Conservation (phyloP, 108 stramenopile genomes). For the Skeletonema menzelii region DNA sequence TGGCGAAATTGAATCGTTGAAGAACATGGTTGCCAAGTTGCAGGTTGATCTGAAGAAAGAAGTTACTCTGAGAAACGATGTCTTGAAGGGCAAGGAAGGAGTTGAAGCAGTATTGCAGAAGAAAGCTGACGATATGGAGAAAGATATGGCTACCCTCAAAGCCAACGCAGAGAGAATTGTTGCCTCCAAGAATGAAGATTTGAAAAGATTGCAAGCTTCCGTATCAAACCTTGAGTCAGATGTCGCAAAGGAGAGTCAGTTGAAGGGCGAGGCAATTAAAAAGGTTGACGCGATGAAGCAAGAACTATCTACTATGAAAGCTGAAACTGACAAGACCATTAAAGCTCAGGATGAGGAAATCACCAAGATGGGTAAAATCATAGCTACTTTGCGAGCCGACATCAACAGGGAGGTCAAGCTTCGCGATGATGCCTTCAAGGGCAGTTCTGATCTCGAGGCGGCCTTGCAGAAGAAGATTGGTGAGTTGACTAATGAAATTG, state of each 20-base stretch:
- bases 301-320: conserved; percentile 3
- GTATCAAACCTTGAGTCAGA: conserved; percentile 9
- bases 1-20: conserved; percentile 17
- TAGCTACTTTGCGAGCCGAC: conserved; percentile 9
- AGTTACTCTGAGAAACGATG: conserved; percentile 15
- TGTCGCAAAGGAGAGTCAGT: conserved; percentile 7
- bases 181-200: conserved; percentile 24
- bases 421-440: conserved; percentile 28
- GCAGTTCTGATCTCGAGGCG: conserved; percentile 38
- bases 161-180: conserved; percentile 20
- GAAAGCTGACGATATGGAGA: conserved; percentile 22
- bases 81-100: conserved; percentile 17
- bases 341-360: conserved; percentile 21
- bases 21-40: conserved; percentile 25
- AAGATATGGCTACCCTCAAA: conserved; percentile 16
- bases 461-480: conserved; percentile 34
- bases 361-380: conserved; percentile 26
- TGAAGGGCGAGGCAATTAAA: conserved; percentile 1
- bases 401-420: conserved; percentile 21
- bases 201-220: conserved; percentile 26
- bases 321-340: conserved; percentile 20
- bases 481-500: conserved; percentile 17
- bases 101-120: conserved; percentile 21
- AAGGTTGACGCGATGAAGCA: not conserved
- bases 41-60: conserved; percentile 13